These are phyloP conservation scores for Flaveria ramosissima DNA, from an alignment of 129 eudicot species.

Conservation along the genomic window DNA sequence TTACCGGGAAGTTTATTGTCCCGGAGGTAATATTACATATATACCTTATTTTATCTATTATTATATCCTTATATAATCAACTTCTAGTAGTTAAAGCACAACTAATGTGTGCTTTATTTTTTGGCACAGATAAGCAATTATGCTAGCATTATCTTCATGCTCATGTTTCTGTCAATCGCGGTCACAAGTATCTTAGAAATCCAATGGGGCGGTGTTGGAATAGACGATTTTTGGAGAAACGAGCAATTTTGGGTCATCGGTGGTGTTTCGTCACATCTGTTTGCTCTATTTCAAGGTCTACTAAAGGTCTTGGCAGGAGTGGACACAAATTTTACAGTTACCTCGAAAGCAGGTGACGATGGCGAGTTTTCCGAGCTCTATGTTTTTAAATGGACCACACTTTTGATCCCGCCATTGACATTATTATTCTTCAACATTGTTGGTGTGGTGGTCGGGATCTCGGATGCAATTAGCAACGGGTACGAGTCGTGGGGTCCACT, in stretches of 20 bases:
- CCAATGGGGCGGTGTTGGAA: slow-evolving; percentile 73
- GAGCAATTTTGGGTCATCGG: slow-evolving; percentile 92
- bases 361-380: slow-evolving; percentile 68
- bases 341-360: slow-evolving; percentile 77
- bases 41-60: neutral
- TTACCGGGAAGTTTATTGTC: slow-evolving; percentile 73
- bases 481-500: slow-evolving; percentile 85
- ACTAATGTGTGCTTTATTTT: neutral
- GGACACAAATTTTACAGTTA: slow-evolving; percentile 71
- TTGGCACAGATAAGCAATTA: slow-evolving; percentile 62
- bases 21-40: slow-evolving; percentile 56
- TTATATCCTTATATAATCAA: neutral
- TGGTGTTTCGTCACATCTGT: slow-evolving; percentile 74
- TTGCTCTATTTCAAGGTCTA: slow-evolving; percentile 73
- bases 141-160: slow-evolving; percentile 69
- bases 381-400: slow-evolving; percentile 68
- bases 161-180: slow-evolving; percentile 62
- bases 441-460: slow-evolving; percentile 62
- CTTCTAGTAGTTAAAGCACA: neutral
- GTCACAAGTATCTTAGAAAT: slow-evolving; percentile 67
- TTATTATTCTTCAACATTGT: slow-evolving; percentile 53
- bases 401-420: slow-evolving; percentile 71
- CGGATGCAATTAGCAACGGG: slow-evolving; percentile 72
- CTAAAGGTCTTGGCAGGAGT: slow-evolving; percentile 76
- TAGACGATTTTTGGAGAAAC: slow-evolving; percentile 83